Conservation (phyloP, 257 asterid species). For the Solanum habrochaites region DNA sequence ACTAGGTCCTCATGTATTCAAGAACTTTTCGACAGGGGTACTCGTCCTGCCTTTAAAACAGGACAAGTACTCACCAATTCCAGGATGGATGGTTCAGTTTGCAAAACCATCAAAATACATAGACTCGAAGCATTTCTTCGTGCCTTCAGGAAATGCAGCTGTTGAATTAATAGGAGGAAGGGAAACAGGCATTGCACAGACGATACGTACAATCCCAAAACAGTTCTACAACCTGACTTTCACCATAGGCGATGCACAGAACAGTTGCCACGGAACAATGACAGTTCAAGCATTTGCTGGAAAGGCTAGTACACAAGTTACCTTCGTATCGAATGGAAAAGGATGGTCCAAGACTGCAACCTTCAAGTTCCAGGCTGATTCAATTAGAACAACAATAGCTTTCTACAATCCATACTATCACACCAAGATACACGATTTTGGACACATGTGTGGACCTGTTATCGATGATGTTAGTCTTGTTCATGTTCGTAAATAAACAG, state of each 20-base stretch:
- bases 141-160: constrained; percentile 53
- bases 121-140: constrained; percentile 56
- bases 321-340: constrained; percentile 34
- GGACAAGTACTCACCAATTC: constrained; percentile 54
- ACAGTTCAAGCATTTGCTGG: constrained; percentile 53
- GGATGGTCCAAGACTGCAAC: constrained; percentile 38
- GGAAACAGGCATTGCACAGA: constrained; percentile 64
- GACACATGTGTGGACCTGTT: constrained; percentile 65
- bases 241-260: constrained; percentile 55
- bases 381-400: constrained; percentile 31
- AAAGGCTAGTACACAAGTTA: constrained; percentile 15
- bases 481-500: constrained; percentile 2
- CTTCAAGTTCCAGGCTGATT: constrained; percentile 41
- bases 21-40: constrained; percentile 66
- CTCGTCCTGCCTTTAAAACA: constrained; percentile 48
- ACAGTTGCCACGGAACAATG: constrained; percentile 56
- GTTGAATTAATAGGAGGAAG: constrained; percentile 67
- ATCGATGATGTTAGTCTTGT: constrained; percentile 63
- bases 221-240: constrained; percentile 45
- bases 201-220: constrained; percentile 25
- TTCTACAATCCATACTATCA: constrained; percentile 59
- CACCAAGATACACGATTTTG: constrained; percentile 38
- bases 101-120: constrained; percentile 54
- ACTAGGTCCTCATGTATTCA: constrained; percentile 63
- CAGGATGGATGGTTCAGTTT: constrained; percentile 69